Evolutionary conservation across 805 yeast species (phyloP), one percentile per base, ranked within the genome.

Genomic region (Kodamaea kaohsiungensis): DNA sequence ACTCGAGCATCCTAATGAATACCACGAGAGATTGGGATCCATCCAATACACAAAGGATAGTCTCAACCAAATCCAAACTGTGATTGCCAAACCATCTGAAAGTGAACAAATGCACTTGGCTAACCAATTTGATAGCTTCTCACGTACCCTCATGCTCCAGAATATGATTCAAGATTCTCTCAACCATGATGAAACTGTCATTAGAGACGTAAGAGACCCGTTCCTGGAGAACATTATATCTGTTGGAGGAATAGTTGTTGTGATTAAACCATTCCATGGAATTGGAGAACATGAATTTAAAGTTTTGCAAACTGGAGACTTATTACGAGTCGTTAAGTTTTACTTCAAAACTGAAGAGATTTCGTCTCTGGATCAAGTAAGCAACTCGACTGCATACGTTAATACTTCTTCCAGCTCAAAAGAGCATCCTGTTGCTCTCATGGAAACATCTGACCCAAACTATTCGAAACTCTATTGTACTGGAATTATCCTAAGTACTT

Each of bases 211-310:
- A 1, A 37, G 57, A 16, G 76, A 71, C 53, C 72, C 74, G 3
- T 70, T 55, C 48, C 69, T 67, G 65, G 59, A 59, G 13, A 61
- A 54, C 19, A 30, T 46, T 10, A 59, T 60, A 7, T 43, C 54
- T 4, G 53, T 58, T 10, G 77, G 77, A 2, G 67, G 67, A 0
- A 63, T 70, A 16, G 75, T 70, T 2, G 73, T 70, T 12, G 73
- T 70, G 3, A 66, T 69, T 2, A 60, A 65, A 48, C 69, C 70
- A 6, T 71, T 63, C 51, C 56, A 59, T 16, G 67, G 67, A 0
- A 46, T 33, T 6, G 46, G 40, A 4, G 59, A 53, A 1, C 48
- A 54, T 42, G 72, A 67, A 16, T 69, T 68, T 49, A 47, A 46
- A 1, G 53, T 56, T 12, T 60, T 72, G 25, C 64, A 68, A 39